Base-by-base conservation (phyloP, 1,284 basidiomycete genomes). In the Coniferiporia sulphurascens region DNA sequence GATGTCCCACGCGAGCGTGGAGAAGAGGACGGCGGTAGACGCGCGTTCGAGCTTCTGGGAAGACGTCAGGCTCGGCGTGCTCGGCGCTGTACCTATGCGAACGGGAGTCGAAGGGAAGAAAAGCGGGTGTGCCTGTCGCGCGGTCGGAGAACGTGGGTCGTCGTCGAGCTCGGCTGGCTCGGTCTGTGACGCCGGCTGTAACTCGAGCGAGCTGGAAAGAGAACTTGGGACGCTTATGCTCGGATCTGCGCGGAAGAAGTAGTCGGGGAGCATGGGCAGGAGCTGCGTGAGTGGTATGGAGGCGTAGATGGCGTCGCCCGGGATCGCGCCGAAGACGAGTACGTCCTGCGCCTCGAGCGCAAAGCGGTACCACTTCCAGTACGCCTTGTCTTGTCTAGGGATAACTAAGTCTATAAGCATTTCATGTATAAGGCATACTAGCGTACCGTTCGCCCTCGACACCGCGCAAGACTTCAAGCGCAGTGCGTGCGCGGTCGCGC, bases 301-400 rank as follows among this genome's bases (percentile, higher is more conserved):
- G 10, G 85, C 74, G 41, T 87, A 74, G 59, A 90, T 81, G 9
- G 87, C 86, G 32, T 76, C 75, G 17, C 76, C 73, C 19, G 88
- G 85, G 58, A 90, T 81, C 63, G 78, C 81, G 32, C 84, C 86
- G 66, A 86, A 77, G 36, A 89, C 79, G 59, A 90, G 81, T 38
- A 88, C 86, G 62, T 84, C 81, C 67, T 90, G 88, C 13, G 88
- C 83, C 66, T 90, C 88, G 59, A 83, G 74, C 13, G 86, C 84
- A 65, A 83, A 86, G 60, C 81, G 81, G 60, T 85, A 82, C 88
- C 87, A 90, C 68, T 84, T 86, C 83, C 83, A 85, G 68, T 87
- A 82, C 62, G 85, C 80, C 22, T 72, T 69, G 62, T 82, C 79
- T 48, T 84, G 83, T 63, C 87, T 89, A 56, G 41, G 43, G 43